Evolutionary conservation across 768 basidiomycete genomes (phyloP).

Genomic region (Mycena rebaudengoi): DNA sequence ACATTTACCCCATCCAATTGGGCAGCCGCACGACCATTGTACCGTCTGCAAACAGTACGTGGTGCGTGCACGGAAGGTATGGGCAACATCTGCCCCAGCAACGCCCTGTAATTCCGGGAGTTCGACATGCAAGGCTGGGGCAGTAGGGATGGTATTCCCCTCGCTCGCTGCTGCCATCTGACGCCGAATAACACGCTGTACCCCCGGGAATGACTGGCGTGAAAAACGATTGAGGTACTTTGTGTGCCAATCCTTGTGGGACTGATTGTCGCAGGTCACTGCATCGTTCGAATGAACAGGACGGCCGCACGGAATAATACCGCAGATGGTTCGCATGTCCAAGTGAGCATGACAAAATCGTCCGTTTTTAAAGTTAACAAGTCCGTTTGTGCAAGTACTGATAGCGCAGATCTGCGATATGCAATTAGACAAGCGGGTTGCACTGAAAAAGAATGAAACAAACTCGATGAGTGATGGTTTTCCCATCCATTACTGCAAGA

Average conservation of each 20-base stretch:
- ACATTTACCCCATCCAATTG: no score
- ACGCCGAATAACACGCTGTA: neutral
- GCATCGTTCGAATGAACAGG: neutral
- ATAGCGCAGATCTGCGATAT: conserved; percentile 35
- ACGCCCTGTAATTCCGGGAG: no score
- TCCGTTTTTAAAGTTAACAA: conserved; percentile 39
- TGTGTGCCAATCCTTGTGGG: neutral
- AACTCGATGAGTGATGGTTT: conserved; percentile 35
- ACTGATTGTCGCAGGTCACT: neutral
- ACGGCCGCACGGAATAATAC: neutral
- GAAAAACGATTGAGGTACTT: neutral
- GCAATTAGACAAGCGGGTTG: neutral
- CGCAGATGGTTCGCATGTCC: neutral
- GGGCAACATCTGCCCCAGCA: no score
- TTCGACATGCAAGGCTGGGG: no score
- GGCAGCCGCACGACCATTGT: no score
- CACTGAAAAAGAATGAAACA: neutral
- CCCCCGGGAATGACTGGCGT: neutral
- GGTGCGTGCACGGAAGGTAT: no score
- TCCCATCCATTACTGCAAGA: conserved; percentile 44
- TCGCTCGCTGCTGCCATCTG: no score
- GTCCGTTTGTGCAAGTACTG: conserved; percentile 24
- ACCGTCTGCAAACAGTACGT: no score
- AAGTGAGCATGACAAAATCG: conserved; percentile 38
- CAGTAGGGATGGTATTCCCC: no score